A percentile compares a stretch with the other conserved stretches of the same genome.
Conservation (phyloP, 169 alveolate species). For the Amoebophrya sp. region DNA sequence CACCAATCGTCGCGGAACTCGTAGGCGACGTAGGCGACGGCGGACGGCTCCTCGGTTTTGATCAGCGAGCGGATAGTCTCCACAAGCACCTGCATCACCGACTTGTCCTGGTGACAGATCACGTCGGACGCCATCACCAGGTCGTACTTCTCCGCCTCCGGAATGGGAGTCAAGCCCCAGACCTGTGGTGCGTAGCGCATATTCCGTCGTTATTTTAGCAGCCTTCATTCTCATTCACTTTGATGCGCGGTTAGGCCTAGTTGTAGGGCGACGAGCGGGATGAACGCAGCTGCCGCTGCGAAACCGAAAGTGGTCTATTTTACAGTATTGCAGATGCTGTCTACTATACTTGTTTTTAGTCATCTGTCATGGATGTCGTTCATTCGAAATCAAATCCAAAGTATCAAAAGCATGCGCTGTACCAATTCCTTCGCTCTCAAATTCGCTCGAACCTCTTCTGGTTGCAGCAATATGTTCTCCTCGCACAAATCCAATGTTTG, state of each 20-base stretch:
- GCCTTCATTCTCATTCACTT: not conserved
- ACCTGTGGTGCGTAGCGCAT: too few species aligned
- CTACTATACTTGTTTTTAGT: too few species aligned
- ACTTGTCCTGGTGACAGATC: not conserved
- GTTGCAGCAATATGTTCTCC: not conserved
- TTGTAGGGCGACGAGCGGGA: too few species aligned
- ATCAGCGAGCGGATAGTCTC: not conserved
- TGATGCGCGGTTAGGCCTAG: not conserved
- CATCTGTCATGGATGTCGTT: too few species aligned
- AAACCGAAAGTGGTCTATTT: too few species aligned
- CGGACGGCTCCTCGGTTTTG: not conserved
- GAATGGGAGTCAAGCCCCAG: too few species aligned
- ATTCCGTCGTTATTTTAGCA: not conserved
- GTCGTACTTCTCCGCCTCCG: not conserved
- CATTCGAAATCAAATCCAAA: too few species aligned
- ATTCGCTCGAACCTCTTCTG: not conserved
- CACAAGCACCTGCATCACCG: not conserved
- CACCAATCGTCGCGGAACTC: not conserved
- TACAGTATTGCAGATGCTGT: too few species aligned
- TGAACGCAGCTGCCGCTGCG: too few species aligned
- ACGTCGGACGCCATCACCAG: not conserved
- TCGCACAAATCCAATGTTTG: not conserved
- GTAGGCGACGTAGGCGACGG: not conserved
- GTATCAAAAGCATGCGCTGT: not conserved
- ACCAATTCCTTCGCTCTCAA: not conserved